These are phyloP conservation scores for Pleurotus tuber-regium DNA, from an alignment of 768 basidiomycete species.

Conservation along the genomic window DNA sequence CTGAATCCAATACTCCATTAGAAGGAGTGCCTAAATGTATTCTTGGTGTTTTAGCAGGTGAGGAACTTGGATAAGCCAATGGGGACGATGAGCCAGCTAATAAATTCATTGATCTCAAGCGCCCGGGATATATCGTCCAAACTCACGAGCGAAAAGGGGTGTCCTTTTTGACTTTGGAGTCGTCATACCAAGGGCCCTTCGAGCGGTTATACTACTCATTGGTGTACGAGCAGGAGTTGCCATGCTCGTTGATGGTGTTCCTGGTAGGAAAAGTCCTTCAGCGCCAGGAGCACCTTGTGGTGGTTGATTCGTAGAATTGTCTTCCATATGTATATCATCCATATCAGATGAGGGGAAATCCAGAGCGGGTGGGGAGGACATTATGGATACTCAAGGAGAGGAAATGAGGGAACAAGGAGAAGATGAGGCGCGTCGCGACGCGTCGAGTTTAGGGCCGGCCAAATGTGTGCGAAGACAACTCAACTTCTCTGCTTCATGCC, in stretches of 20 bases:
- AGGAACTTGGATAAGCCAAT: slow-evolving; percentile 62
- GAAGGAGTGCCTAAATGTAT: slow-evolving; percentile 33
- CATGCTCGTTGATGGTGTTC: slow-evolving; percentile 45
- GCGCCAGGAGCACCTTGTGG: slow-evolving; percentile 39
- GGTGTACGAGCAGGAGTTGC: slow-evolving; percentile 54
- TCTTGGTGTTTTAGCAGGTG: slow-evolving; percentile 48
- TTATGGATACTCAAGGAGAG: slow-evolving; percentile 21
- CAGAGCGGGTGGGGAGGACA: slow-evolving; percentile 65
- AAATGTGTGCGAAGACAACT: slow-evolving; percentile 1
- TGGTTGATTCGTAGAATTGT: slow-evolving; percentile 31
- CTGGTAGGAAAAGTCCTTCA: slow-evolving; percentile 52
- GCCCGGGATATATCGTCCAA: slow-evolving; percentile 1
- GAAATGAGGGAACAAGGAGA: slow-evolving; percentile 15
- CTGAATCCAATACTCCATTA: slow-evolving; percentile 46
- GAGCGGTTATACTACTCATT: slow-evolving; percentile 43
- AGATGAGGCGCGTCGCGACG: slow-evolving; percentile 48
- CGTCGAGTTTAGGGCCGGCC: slow-evolving; percentile 53
- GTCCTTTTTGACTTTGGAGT: slow-evolving; percentile 48
- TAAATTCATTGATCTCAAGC: slow-evolving; percentile 1
- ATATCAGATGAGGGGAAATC: slow-evolving; percentile 65
- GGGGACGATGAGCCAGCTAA: slow-evolving; percentile 61
- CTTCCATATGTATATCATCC: slow-evolving; percentile 56
- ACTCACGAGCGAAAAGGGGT: slow-evolving; percentile 50
- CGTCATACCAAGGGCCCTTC: slow-evolving; percentile 52
- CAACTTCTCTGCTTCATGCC: not conserved